Evolutionary conservation across 1,284 basidiomycete genomes (phyloP), one percentile per base, ranked within the genome.

Genomic region (Leccinum holopus): DNA sequence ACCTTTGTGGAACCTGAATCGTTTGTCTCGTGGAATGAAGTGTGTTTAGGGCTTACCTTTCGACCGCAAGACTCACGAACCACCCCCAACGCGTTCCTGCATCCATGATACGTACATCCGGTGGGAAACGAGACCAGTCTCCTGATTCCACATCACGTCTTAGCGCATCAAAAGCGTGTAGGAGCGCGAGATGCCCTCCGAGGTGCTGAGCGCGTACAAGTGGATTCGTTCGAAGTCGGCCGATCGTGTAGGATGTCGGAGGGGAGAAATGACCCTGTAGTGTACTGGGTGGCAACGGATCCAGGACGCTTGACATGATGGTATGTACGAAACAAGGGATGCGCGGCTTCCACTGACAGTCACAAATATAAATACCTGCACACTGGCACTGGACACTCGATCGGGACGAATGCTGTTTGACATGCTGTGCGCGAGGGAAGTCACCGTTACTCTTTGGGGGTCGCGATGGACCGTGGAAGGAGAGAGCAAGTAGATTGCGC

Each of bases 31-130:
- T 12, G 12, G 18, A 37, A 37, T 57, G 18, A 21, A 21, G 5
- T 25, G 33, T 21, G 25, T 11, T 5, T 14, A 28, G 3, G 8
- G 14, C 21, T 55, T 12, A 72, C 73, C 70, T 69, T 52, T 72
- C 73, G 7, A 75, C 72, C 1, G 73, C 73, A 18, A 72, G 44
- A 18, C 58, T 61, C 14, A 72, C 63, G 52, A 72, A 72, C 73
- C 73, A 72, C 5, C 52, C 67, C 73, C 71, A 75, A 11, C 71
- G 71, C 9, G 56, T 47, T 10, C 63, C 72, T 0, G 59, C 18
- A 3, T 70, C 72, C 70, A 73, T 71, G 3, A 5, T 35, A n/a
- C 61, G 58, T 2, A 65, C 56, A 0, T 67, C 58, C 0, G 2
- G 11, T 10, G 70, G 70, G 21, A 73, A 62, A 11, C 33, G 60